Evolutionary conservation across 2,329 filamentous ascomycete genomes (phyloP).

Genomic region (Aciculosporium take): DNA sequence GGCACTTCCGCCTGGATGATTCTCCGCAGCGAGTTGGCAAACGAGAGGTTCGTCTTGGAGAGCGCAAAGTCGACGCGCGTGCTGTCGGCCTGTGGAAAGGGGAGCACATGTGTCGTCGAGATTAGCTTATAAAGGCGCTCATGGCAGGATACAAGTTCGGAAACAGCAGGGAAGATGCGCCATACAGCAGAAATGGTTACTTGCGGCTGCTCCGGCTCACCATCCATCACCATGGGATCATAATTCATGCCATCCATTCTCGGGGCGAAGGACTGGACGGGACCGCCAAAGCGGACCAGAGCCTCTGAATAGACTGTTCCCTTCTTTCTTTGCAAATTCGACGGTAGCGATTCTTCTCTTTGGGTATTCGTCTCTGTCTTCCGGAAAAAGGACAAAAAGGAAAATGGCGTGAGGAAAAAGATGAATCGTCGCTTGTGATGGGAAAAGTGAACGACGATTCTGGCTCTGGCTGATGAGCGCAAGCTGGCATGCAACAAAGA

Average conservation of each 20-base stretch:
- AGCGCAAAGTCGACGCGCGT: conserved; percentile 85
- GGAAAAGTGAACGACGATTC: too few relatives aligned
- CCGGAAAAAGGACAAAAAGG: too few relatives aligned
- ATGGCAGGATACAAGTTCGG: too few relatives aligned
- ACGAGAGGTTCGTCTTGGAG: conserved; percentile 73
- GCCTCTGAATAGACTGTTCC: neutral
- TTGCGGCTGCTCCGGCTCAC: conserved; percentile 39
- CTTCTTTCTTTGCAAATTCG: neutral
- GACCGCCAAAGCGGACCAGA: conserved; percentile 3
- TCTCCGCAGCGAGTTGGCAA: conserved; percentile 85
- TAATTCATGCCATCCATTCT: conserved; percentile 40
- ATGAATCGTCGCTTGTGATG: too few relatives aligned
- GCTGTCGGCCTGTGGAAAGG: conserved; percentile 52
- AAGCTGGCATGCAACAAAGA: too few relatives aligned
- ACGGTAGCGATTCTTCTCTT: neutral
- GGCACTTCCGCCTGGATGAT: conserved; percentile 88
- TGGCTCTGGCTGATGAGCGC: too few relatives aligned
- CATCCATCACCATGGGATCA: conserved; percentile 45
- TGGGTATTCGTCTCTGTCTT: too few relatives aligned
- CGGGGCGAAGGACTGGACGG: conserved; percentile 4
- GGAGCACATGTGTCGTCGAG: too few relatives aligned
- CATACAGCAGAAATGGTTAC: conserved; percentile 48
- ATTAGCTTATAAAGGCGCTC: too few relatives aligned
- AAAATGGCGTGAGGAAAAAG: too few relatives aligned
- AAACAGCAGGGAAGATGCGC: neutral